These are phyloP conservation scores for Lonicera japonica DNA, from an alignment of 129 eudicot genomes.

Conservation along the genomic window DNA sequence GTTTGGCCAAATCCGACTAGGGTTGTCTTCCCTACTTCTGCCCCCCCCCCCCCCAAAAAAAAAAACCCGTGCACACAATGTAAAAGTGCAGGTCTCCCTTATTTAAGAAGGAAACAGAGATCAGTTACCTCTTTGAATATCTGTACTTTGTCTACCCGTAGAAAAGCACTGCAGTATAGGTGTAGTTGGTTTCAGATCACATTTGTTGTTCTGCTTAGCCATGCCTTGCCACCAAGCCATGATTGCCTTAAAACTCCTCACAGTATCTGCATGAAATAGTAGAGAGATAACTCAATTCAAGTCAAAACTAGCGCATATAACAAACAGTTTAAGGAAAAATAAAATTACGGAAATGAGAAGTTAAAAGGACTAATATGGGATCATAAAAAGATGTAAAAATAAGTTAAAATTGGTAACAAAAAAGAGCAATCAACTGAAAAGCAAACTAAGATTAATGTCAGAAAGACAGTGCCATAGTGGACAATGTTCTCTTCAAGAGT, in stretches of 20 bases:
- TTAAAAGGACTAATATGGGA: neutral
- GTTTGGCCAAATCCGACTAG: too few relatives aligned
- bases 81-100: too few relatives aligned
- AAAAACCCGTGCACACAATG: too few relatives aligned
- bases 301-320: too few relatives aligned
- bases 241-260: slow-evolving; percentile 60
- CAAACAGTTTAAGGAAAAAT: too few relatives aligned
- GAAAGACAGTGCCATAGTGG: neutral
- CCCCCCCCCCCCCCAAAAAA: too few relatives aligned
- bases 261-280: slow-evolving; percentile 31
- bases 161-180: slow-evolving; percentile 18
- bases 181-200: slow-evolving; percentile 25
- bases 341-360: neutral
- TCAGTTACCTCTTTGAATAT: slow-evolving; percentile 34
- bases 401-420: neutral
- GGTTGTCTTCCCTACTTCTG: too few relatives aligned
- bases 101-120: neutral
- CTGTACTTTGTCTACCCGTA: slow-evolving; percentile 21
- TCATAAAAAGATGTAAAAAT: neutral
- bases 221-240: slow-evolving; percentile 99
- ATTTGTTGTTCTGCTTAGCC: slow-evolving; percentile 61
- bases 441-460: neutral
- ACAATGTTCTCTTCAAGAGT: too few relatives aligned
- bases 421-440: too few relatives aligned
- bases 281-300: neutral